Base-by-base conservation (phyloP, 2,329 filamentous ascomycete species). In the Exophiala sideris region DNA sequence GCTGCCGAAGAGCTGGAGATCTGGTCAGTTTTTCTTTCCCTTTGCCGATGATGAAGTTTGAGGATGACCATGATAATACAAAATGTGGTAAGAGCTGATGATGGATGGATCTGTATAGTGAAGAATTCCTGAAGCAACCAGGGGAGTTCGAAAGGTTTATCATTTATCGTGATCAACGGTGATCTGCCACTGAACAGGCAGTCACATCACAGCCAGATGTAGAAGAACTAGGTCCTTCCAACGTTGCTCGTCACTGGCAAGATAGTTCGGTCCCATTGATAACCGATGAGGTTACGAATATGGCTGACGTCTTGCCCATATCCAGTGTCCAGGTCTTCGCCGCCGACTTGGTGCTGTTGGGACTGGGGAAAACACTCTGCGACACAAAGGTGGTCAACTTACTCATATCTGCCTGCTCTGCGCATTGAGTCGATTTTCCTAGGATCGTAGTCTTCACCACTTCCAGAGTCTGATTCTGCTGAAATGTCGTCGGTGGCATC, bases 371-470 rank as follows among this genome's bases (percentile, higher is more conserved):
- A 36, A 42, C 20, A 11, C 29, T 33, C 20, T 8, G 18, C n/a
- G 34, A 34, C 10, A 47, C 14, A 40, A 50, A 38, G 18, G 12
- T 10, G 29, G 32, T 29, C 34, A 20, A 61, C 62, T 62, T 56
- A 64, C 62, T 64, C 62, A 52, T 60, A 52, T 58, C 55, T 61
- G 51, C 58, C 58, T 52, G 54, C 52, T 49, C 62, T 47, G 14
- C 62, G 51, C 47, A 61, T 59, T 32, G 60, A 52, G 48, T 64
- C 62, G 21, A 51, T 9, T 58, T 34, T 57, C 40, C 58, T 47
- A 39, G 53, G 56, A 35, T 62, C 57, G 36, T 57, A 60, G 45
- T 64, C 60, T 57, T 57, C 57, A 56, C 57, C 62, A 48, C 58
- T 62, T 21, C 54, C 55, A 29, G 47, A 39, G 45, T 58, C 58